phyloP scores from a whole-genome alignment of 1,284 basidiomycete species.

The Leccinum pachyderme region DNA sequence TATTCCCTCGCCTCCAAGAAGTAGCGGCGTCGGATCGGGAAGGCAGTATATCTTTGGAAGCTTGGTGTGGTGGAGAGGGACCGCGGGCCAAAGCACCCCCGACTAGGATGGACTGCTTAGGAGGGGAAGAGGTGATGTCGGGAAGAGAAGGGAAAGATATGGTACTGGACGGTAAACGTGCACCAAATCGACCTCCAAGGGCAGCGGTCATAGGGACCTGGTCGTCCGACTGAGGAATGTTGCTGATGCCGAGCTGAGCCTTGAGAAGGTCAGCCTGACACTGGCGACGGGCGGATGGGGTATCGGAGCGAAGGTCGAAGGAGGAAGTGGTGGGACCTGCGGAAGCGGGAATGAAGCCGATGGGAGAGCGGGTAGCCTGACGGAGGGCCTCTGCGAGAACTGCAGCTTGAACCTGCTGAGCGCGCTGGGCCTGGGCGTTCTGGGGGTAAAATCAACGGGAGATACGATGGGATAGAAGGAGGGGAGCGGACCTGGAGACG shows the following conservation, averaged over 20 bases:
- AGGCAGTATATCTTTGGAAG: slow-evolving; percentile 35
- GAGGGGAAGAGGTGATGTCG: slow-evolving; percentile 44
- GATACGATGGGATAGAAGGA: background rate
- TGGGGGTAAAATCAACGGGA: slow-evolving; percentile 7
- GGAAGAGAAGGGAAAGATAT: slow-evolving; percentile 41
- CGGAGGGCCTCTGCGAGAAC: slow-evolving; percentile 60
- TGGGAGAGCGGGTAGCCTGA: slow-evolving; percentile 52
- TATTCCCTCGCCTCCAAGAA: slow-evolving; percentile 73
- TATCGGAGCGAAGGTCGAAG: slow-evolving; percentile 58
- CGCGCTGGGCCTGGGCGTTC: slow-evolving; percentile 38
- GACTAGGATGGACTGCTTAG: slow-evolving; percentile 63
- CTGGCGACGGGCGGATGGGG: slow-evolving; percentile 58
- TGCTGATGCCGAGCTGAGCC: slow-evolving; percentile 49
- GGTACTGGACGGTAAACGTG: slow-evolving; percentile 47
- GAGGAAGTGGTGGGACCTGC: slow-evolving; percentile 62
- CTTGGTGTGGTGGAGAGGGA: slow-evolving; percentile 42
- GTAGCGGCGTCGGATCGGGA: slow-evolving; percentile 75
- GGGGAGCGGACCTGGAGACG: slow-evolving; percentile 62
- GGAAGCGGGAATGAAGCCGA: slow-evolving; percentile 59
- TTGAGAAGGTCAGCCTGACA: slow-evolving; percentile 64
- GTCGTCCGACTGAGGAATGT: slow-evolving; percentile 40
- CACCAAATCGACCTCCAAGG: slow-evolving; percentile 71
- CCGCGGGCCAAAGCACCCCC: slow-evolving; percentile 71
- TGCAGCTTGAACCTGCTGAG: slow-evolving; percentile 46
- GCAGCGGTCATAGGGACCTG: slow-evolving; percentile 77